Percentiles rank a stretch among this genome's conserved stretches.
Evolutionary conservation across 148 eudicot genomes (phyloP).

Genomic region (Rhododendron simsii): DNA sequence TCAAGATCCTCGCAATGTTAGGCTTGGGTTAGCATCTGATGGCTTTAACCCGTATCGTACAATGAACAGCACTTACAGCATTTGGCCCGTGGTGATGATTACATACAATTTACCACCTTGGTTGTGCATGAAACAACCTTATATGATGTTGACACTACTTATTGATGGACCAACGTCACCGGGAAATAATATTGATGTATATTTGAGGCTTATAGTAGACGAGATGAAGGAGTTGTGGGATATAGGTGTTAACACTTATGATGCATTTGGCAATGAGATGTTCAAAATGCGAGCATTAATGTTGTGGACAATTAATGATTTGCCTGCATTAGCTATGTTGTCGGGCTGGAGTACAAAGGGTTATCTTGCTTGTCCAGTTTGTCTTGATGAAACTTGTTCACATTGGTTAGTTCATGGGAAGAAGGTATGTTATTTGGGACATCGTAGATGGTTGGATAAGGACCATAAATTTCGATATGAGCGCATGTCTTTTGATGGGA

Average conservation of each 20-base stretch:
- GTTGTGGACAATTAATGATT: conserved; percentile 20
- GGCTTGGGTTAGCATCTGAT: too few relatives aligned
- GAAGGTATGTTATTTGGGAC: conserved; percentile 8
- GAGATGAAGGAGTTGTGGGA: conserved; percentile 8
- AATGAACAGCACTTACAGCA: too few relatives aligned
- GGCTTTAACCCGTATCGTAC: too few relatives aligned
- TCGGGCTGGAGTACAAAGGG: conserved; percentile 20
- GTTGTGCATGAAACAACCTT: too few relatives aligned
- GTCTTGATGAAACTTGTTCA: background rate
- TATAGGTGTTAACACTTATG: background rate
- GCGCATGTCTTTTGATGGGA: background rate
- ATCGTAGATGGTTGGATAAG: background rate
- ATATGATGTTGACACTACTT: background rate
- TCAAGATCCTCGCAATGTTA: too few relatives aligned
- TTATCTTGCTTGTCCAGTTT: conserved; percentile 7
- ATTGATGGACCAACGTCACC: background rate
- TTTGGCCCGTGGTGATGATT: too few relatives aligned
- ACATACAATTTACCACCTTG: too few relatives aligned
- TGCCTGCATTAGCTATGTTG: conserved; percentile 12
- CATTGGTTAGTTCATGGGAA: background rate
- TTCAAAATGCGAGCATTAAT: background rate
- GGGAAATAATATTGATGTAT: conserved; percentile 12
- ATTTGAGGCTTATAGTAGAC: background rate
- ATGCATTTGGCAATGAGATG: background rate
- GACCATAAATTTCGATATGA: conserved; percentile 6